These are phyloP conservation scores for Fusarium mexicanum DNA, from an alignment of 2,329 filamentous ascomycete species.

Conservation along the genomic window DNA sequence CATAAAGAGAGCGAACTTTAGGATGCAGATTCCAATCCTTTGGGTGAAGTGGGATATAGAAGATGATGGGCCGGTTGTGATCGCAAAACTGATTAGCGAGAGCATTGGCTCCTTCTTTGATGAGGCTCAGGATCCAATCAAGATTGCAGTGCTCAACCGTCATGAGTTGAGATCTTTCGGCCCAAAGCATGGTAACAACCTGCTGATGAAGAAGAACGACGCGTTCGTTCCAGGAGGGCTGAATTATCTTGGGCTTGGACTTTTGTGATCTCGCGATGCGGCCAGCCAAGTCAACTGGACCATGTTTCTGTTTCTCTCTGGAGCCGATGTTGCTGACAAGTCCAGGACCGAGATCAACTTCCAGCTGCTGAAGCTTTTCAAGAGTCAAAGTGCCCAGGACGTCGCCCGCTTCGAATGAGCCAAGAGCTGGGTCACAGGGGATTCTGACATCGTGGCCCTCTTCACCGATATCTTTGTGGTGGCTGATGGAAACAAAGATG, in stretches of 20 bases:
- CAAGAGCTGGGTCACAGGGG: neutral
- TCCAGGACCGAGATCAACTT: neutral
- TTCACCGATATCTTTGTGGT: neutral
- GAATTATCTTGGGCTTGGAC: neutral
- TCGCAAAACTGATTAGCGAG: neutral
- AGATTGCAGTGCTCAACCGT: neutral
- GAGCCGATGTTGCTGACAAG: neutral
- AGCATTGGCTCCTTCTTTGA: neutral
- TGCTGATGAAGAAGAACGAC: neutral
- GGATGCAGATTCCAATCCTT: neutral
- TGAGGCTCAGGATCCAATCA: neutral
- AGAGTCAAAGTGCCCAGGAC: neutral
- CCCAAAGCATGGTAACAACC: neutral
- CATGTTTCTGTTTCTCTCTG: neutral
- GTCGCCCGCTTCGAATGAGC: neutral
- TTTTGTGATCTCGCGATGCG: neutral
- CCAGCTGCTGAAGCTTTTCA: neutral
- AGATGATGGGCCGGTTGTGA: neutral
- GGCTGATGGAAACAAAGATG: neutral
- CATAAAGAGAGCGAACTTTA: neutral
- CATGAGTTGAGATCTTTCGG: neutral
- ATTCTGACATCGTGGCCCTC: neutral
- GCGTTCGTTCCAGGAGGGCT: neutral
- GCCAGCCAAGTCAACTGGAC: neutral
- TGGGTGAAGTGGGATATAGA: neutral